Percentiles rank a stretch among this genome's conserved stretches.
phyloP scores from a whole-genome alignment of 805 yeast species.

The Metschnikowia chrysomelidarum region DNA sequence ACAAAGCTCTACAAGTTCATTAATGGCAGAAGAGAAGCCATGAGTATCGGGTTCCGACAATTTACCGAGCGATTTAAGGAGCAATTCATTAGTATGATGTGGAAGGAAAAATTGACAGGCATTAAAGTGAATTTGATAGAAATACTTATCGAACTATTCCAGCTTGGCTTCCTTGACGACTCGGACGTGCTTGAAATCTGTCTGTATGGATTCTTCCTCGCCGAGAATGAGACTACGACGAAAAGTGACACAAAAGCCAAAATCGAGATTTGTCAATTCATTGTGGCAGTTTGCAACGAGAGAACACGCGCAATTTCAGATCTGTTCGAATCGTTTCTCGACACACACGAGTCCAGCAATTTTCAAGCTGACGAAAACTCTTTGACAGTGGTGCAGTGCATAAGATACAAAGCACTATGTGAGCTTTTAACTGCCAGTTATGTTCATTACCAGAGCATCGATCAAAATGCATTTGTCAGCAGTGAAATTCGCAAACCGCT shows the following conservation, averaged over 20 bases:
- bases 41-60: conserved; percentile 67
- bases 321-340: conserved; percentile 29
- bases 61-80: conserved; percentile 72
- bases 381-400: conserved; percentile 22
- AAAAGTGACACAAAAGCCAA: conserved; percentile 25
- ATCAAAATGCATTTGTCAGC: conserved; percentile 3
- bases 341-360: conserved; percentile 24
- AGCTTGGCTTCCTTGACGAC: conserved; percentile 62
- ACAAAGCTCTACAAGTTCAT: conserved; percentile 44
- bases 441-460: conserved; percentile 6
- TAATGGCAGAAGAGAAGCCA: conserved; percentile 15
- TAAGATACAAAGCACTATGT: conserved; percentile 22
- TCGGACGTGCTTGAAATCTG: conserved; percentile 38
- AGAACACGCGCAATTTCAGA: conserved; percentile 37
- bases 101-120: conserved; percentile 45
- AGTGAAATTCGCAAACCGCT: conserved; percentile 1
- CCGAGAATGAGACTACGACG: conserved; percentile 8
- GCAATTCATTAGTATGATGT: conserved; percentile 60
- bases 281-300: conserved; percentile 44
- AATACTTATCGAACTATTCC: conserved; percentile 54
- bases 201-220: conserved; percentile 21
- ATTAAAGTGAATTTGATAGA: conserved; percentile 52
- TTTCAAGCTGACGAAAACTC: conserved; percentile 24
- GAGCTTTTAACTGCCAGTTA: conserved; percentile 16
- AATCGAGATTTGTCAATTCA: conserved; percentile 54